Evolutionary conservation across 2,329 filamentous ascomycete species (phyloP).

Genomic region (Colletotrichum eleusines): DNA sequence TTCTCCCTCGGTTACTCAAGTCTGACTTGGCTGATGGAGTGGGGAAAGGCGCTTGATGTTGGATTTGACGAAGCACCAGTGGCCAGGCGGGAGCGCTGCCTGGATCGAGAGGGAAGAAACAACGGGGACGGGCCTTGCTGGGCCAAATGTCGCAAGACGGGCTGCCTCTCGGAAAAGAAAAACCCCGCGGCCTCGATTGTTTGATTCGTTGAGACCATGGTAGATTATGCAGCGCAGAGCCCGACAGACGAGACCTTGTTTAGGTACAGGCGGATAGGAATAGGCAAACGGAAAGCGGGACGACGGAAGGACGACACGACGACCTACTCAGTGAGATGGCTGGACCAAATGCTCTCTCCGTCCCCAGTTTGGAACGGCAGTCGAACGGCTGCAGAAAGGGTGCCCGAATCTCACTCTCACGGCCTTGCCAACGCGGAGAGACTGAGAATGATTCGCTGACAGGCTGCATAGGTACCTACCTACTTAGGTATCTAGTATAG

Average conservation of each 20-base stretch:
- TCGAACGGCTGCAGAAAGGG: conserved; percentile 35
- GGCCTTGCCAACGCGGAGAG: no score
- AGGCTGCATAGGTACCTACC: no score
- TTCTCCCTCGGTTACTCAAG: not conserved
- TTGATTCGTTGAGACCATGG: not conserved
- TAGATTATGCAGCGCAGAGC: not conserved
- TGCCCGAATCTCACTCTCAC: not conserved
- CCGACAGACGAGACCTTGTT: not conserved
- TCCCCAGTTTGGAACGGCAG: conserved; percentile 3
- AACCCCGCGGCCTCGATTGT: conserved; percentile 10
- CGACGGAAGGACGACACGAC: conserved; percentile 1
- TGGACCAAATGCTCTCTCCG: not conserved
- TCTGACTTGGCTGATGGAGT: not conserved
- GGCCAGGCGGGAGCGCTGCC: not conserved
- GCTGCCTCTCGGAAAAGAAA: conserved; percentile 8
- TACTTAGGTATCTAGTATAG: no score
- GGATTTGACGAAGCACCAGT: conserved; percentile 5
- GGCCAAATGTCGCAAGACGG: conserved; percentile 16
- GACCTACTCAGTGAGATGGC: no score
- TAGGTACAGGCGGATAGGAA: no score
- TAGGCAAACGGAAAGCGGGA: conserved; percentile 10
- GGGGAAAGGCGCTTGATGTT: not conserved
- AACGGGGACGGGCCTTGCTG: not conserved
- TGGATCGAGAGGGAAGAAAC: conserved; percentile 6
- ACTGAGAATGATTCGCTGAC: not conserved